A percentile compares a stretch with the other conserved stretches of the same genome.
Evolutionary conservation across 257 asterid genomes (phyloP).

Genomic region (Primulina eburnea): DNA sequence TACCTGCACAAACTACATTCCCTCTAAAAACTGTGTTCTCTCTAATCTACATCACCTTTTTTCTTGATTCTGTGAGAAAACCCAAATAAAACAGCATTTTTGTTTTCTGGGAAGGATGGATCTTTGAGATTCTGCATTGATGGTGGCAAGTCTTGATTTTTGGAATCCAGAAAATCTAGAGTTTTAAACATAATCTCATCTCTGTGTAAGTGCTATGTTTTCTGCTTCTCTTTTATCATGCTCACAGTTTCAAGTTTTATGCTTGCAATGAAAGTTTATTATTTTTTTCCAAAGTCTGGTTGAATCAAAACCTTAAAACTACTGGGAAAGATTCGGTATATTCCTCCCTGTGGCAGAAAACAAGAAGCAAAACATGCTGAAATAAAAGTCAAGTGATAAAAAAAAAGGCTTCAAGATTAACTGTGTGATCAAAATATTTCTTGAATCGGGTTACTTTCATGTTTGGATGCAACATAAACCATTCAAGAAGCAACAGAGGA

Average conservation of each 20-base stretch:
- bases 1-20: constrained; percentile 36
- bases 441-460: constrained; percentile 30
- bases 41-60: constrained; percentile 34
- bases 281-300: neutral
- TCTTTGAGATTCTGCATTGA: neutral
- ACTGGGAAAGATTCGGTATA: constrained; percentile 25
- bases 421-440: neutral
- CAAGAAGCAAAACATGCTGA: constrained; percentile 25
- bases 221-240: constrained; percentile 15
- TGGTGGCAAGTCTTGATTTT: constrained; percentile 23
- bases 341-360: constrained; percentile 22
- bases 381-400: neutral
- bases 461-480: constrained; percentile 1
- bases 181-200: constrained; percentile 25
- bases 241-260: neutral
- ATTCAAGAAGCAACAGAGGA: constrained; percentile 24
- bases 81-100: constrained; percentile 26
- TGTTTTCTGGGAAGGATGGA: constrained; percentile 11
- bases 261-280: neutral
- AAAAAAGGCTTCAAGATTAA: neutral
- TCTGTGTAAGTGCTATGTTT: constrained; percentile 43
- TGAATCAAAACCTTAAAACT: constrained; percentile 9
- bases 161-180: constrained; percentile 22
- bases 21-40: constrained; percentile 41
- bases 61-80: constrained; percentile 27